Base-by-base conservation (phyloP, 2,329 filamentous ascomycete genomes). In the Monascus ruber region DNA sequence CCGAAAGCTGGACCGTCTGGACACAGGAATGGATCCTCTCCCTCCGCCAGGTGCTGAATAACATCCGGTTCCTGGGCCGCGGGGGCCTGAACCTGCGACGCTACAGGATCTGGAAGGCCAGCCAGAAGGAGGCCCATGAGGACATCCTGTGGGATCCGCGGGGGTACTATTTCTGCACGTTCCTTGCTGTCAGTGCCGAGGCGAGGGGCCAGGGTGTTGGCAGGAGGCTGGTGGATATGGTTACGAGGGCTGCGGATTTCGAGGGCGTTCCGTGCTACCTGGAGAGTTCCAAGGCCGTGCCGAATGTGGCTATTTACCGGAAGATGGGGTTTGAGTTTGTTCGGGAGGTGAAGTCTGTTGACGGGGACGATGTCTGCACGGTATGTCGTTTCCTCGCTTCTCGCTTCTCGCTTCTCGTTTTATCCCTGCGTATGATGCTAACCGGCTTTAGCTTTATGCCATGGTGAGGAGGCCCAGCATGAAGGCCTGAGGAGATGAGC, bases 121-220 rank as follows among this genome's bases (percentile, higher is more conserved):
- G 73, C 5, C 81, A 86, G 56, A 69, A 72, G 0, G 64, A 73
- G 31, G 77, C 74, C 1, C 81, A 85, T 40, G 63, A 64, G 0
- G 62, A 72, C 25, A 60, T 84, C 3, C 85, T 81, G 81, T 74
- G 65, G 0, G 77, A 83, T 41, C 68, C 72, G 0, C 65, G 70
- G 4, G 82, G 82, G 0, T 85, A 85, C 52, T 85, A 84, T 52
- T 85, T 85, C 48, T 79, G 82, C 47, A 86, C 85, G 51, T 83
- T 85, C 44, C 76, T 85, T 50, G 79, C 81, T 0, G 81, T 85
- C 1, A 56, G 75, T 10, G 78, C 80, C 0, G 71, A 76, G 36
- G 71, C 70, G 27, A 81, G 85, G 54, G 79, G 79, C 0, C 74
- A 70, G 49, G 81, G 81, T 0, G 72, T 85, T 2, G 82, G 81